Conservation (phyloP, 345 rosid genomes). For the Ceriops decandra region DNA sequence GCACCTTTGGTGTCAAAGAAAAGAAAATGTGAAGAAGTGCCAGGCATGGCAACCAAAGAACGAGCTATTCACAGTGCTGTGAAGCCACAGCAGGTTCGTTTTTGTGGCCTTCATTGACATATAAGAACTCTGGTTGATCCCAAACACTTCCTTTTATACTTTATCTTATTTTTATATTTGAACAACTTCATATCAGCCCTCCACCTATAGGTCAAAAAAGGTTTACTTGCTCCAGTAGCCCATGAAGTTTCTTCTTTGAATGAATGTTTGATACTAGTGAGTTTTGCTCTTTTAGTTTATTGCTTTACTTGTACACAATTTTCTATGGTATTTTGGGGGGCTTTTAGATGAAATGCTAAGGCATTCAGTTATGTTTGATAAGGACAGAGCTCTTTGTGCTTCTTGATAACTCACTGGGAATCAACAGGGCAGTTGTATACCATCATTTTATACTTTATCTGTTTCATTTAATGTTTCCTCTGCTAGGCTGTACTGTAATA, state of each 20-base stretch:
- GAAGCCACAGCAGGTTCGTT: conserved; percentile 40
- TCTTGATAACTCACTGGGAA: no score
- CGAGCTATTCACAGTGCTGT: conserved; percentile 19
- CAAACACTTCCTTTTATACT: not conserved
- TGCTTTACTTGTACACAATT: conserved; percentile 1
- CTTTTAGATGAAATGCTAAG: not conserved
- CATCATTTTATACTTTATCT: not conserved
- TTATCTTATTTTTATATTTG: not conserved
- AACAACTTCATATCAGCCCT: not conserved
- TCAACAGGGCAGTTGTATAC: not conserved
- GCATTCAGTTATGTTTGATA: not conserved
- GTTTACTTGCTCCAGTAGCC: no score
- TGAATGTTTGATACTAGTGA: not conserved
- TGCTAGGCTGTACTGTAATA: not conserved
- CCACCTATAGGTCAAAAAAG: not conserved
- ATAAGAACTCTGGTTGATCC: conserved; percentile 4
- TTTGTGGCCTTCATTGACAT: conserved; percentile 2
- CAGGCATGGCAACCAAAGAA: conserved; percentile 26
- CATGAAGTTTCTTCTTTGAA: no score
- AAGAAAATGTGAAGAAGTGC: conserved; percentile 50
- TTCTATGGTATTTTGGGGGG: not conserved
- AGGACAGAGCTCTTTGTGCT: not conserved
- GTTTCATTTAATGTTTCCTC: not conserved
- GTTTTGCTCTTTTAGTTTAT: not conserved
- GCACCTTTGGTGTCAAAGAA: conserved; percentile 43